These are phyloP conservation scores for Cyclotella baltica DNA, from an alignment of 108 stramenopile genomes.

Conservation along the genomic window DNA sequence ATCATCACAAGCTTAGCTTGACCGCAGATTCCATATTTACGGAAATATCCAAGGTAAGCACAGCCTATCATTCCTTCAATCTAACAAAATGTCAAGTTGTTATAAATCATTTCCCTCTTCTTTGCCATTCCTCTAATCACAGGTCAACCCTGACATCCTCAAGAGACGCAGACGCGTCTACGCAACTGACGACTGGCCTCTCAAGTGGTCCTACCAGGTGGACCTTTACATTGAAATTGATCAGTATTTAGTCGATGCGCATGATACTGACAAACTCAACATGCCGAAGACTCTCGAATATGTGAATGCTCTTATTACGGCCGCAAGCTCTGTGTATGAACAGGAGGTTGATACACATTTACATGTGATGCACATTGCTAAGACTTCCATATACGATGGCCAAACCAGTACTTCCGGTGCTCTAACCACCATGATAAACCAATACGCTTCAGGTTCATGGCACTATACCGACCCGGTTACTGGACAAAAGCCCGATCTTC, in stretches of 20 bases:
- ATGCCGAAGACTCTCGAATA: constrained; percentile 21
- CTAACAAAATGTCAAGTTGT: too few species aligned
- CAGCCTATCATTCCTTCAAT: too few species aligned
- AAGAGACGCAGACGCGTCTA: not conserved
- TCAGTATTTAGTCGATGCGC: constrained; percentile 8
- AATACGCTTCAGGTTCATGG: not conserved
- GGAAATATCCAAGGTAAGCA: not conserved
- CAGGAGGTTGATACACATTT: constrained; percentile 34
- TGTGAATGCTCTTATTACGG: constrained; percentile 24
- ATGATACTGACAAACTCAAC: constrained; percentile 1
- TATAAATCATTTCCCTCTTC: too few species aligned
- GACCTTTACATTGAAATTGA: constrained; percentile 38
- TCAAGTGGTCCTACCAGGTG: constrained; percentile 20
- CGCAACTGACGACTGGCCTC: constrained; percentile 14
- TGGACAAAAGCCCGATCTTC: constrained; percentile 16
- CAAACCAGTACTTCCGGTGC: not conserved
- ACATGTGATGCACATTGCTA: constrained; percentile 22
- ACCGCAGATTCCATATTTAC: not conserved
- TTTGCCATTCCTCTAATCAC: too few species aligned
- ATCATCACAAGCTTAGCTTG: not conserved
- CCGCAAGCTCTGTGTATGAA: constrained; percentile 13
- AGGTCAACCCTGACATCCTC: not conserved
- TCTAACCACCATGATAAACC: constrained; percentile 9
- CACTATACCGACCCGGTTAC: constrained; percentile 33
- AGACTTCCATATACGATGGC: constrained; percentile 12